Base-by-base conservation (phyloP, 495 filamentous ascomycete genomes). In the Aspergillus saccharolyticus region DNA sequence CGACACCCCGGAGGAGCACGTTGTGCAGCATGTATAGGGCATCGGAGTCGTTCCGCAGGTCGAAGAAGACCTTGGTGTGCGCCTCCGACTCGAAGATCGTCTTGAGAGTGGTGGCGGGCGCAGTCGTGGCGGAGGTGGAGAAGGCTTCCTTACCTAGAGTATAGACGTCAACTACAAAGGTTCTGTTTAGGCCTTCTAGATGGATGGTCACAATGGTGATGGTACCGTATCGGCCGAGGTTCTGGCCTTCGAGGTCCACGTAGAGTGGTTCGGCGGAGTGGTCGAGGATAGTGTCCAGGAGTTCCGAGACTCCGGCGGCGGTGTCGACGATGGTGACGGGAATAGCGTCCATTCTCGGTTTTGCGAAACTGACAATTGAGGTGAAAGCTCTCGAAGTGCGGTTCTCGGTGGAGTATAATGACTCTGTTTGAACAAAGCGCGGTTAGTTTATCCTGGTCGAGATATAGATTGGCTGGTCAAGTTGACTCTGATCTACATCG, bases 41-140 rank as follows among this genome's bases (percentile, higher is more conserved):
- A 55, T 85, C 79, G 0, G 83, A 80, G 56, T 83, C 79, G 56
- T 79, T 69, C 15, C 72, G 68, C 44, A 74, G 66, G 56, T 75
- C 72, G 28, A 76, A 74, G 28, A 75, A 63, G n/a, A 63, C 71
- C 33, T 77, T 74, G 1, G 54, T 39, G 7, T 71, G 68, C 43
- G 15, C 2, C 0, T 54, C 10, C 0, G 71, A 75, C 61, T 85
- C 78, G 3, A 85, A 69, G 28, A 87, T 73, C 16, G 49, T 50
- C 59, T 76, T 76, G 18, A 87, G 64, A 4, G 78, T 79, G n/a
- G 58, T 58, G 4, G 64, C 68, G 16, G 4, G 64, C 68, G 16
- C 39, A 53, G 0, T 60, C 64, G 1, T 16, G n/a, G 73, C 74
- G 1, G 62, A 57, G 64, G 20, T 20, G 33, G 33, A 39, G 19